Evolutionary conservation across 768 basidiomycete genomes (phyloP), one percentile per base, ranked within the genome.

Genomic region (Chalciporus chontae): DNA sequence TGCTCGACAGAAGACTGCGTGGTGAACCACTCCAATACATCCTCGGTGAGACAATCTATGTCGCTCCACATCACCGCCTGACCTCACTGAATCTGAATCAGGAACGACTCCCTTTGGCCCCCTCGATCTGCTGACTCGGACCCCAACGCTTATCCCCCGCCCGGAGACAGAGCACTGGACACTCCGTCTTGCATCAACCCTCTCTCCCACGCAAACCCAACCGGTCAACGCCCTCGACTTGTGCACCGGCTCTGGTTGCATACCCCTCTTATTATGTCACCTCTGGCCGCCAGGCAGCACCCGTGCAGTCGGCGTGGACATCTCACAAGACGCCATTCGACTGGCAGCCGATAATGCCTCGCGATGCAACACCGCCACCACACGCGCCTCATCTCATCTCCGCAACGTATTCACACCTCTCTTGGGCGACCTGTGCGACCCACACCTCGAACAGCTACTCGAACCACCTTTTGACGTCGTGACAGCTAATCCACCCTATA

Each of bases 91-190:
- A 21, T 2, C 3, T 8, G 1, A 6, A 8, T 17, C 37, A 66
- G 91, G 88, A n/a, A 84, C 80, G 26, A 87, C 90, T 61, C 90
- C 92, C 0, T 96, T 98, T 68, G 92, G 93, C 8, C 81, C 86
- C 5, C 80, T 98, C 41, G 75, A 80, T 58, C 77, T 97, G 60
- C 72, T 83, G 51, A 73, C 77, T 9, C 80, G 89, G 15, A 73
- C 86, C 3, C 95, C 95, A 1, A 83, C 85, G 15, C 83, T 98
- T 55, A 97, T 98, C 38, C 95, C 95, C 11, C 86, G 95, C 13
- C 90, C 94, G 39, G 95, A 99, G 69, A 99, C 95, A 0, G 92
- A 96, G 62, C 69, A 91, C 55, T 90, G 88, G 87, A 74, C 84
- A 7, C 65, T 81, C 8, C 76, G 74, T 44, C 78, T 93, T 48